Base-by-base conservation (phyloP, 1,284 basidiomycete species). In the Cryptococcus hybrid region DNA sequence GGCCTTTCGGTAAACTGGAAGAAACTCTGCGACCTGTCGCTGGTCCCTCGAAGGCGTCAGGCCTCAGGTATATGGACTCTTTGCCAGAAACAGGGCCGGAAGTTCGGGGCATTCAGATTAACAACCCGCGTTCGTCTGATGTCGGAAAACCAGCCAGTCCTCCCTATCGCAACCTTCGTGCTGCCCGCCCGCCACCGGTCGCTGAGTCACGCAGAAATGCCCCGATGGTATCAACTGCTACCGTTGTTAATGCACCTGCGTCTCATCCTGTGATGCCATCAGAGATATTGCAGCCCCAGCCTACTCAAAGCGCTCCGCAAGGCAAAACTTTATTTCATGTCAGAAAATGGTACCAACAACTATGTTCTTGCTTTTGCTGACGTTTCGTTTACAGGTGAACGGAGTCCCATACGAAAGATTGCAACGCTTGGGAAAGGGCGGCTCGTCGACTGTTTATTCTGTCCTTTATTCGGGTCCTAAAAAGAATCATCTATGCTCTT, bases 371-470 rank as follows among this genome's bases (percentile, higher is more conserved):
- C 18, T 18, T 18, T 18, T 18, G 18, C 18, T 18, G 18, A 18
- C 18, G 18, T 18, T 18, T 18, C 18, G 43, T 12, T 48, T 30
- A n/a, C 37, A 79, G 85, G 87, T 92, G 35, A 95, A 95, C 78
- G 88, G 86, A 69, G 87, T 86, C 66, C 77, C 82, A 0, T 96
- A 95, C 64, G 85, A 86, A 24, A 86, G 90, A 1, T 82, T 94
- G 1, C 90, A 93, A 63, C 80, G 92, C 73, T 86, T 97, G 54
- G 93, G 93, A 43, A 90, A 88, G 70, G 93, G 93, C 43, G 93
- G 93, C 0, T 89, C 91, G 7, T 95, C 92, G n/a, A 88, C 90
- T 53, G 93, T 96, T 18, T 96, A 88, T 75, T 88, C 90, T 35
- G 92, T 94, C 9, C 83, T 94, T 70, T 88, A 85, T 68, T 51